Conservation (phyloP, 495 filamentous ascomycete genomes). For the Terfezia claveryi region DNA sequence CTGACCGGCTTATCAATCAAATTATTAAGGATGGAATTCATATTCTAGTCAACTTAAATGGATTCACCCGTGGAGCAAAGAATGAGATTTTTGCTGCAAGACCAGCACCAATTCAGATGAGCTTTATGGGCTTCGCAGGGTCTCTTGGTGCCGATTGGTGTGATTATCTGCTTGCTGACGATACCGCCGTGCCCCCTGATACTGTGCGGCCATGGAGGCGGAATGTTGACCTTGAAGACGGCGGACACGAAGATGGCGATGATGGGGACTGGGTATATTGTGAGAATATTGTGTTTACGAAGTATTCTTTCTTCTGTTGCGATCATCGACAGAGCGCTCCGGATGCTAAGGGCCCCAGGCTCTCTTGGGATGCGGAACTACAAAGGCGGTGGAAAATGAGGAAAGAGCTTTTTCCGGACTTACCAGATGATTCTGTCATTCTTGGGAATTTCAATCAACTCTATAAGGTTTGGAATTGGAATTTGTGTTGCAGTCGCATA, state of each 20-base stretch:
- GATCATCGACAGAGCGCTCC: conserved; percentile 89
- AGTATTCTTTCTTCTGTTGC: conserved; percentile 97
- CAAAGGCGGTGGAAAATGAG: conserved; percentile 75
- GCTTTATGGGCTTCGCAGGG: conserved; percentile 97
- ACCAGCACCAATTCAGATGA: conserved; percentile 94
- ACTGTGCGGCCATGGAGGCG: conserved; percentile 59
- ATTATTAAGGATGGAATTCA: conserved; percentile 88
- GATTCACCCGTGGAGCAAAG: conserved; percentile 87
- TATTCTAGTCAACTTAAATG: conserved; percentile 91
- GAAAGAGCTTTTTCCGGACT: conserved; percentile 72
- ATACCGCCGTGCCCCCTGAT: conserved; percentile 59
- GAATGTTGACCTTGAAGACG: conserved; percentile 51
- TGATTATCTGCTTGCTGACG: conserved; percentile 85
- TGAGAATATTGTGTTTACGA: conserved; percentile 86
- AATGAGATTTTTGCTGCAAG: conserved; percentile 95
- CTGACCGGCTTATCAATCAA: conserved; percentile 67
- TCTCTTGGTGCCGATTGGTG: conserved; percentile 97
- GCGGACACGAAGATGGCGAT: conserved; percentile 41
- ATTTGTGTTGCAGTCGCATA: neutral
- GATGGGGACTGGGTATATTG: conserved; percentile 63
- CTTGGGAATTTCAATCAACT: conserved; percentile 97
- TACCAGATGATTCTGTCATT: conserved; percentile 71
- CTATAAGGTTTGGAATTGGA: conserved; percentile 54
- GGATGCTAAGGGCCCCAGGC: conserved; percentile 36
- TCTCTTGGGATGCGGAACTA: conserved; percentile 76